Conservation (phyloP, 129 eudicot genomes). For the Centella asiatica region DNA sequence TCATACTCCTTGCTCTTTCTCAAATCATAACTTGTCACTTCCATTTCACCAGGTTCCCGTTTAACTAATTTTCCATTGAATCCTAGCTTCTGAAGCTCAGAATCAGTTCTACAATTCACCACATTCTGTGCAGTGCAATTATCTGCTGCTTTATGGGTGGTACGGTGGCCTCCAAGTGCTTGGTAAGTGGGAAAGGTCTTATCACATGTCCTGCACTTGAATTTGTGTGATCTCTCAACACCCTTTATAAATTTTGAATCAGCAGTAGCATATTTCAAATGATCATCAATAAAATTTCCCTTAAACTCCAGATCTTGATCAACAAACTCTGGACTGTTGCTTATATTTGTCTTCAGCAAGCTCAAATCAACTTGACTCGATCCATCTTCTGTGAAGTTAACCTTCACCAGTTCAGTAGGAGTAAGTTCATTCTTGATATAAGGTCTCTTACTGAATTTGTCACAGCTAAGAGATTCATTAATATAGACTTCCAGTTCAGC, state of each 20-base stretch:
- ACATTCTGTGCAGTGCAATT: background rate
- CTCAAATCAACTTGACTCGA: constrained; percentile 17
- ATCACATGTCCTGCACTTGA: constrained; percentile 6
- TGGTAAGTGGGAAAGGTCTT: constrained; percentile 2
- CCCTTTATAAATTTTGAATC: constrained; percentile 19
- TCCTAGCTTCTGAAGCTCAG: constrained; percentile 3
- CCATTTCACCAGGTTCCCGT: background rate
- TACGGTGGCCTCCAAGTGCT: constrained; percentile 11
- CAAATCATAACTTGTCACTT: constrained; percentile 13
- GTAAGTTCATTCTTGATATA: background rate
- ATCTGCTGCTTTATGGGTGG: constrained; percentile 4
- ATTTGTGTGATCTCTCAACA: background rate
- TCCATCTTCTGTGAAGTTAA: constrained; percentile 11
- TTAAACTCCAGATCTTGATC: constrained; percentile 21
- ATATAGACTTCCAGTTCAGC: constrained; percentile 32
- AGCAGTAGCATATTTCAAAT: constrained; percentile 8
- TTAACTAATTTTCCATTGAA: constrained; percentile 6
- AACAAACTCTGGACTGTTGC: constrained; percentile 14
- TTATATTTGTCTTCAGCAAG: constrained; percentile 12
- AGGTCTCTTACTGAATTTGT: constrained; percentile 12
- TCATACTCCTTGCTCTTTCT: constrained; percentile 27
- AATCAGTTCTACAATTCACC: background rate
- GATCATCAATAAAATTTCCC: constrained; percentile 2
- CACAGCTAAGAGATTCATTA: constrained; percentile 21
- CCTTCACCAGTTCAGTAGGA: constrained; percentile 17